These are phyloP conservation scores for Fallopia convolvulus DNA, from an alignment of 148 eudicot genomes.

Conservation along the genomic window DNA sequence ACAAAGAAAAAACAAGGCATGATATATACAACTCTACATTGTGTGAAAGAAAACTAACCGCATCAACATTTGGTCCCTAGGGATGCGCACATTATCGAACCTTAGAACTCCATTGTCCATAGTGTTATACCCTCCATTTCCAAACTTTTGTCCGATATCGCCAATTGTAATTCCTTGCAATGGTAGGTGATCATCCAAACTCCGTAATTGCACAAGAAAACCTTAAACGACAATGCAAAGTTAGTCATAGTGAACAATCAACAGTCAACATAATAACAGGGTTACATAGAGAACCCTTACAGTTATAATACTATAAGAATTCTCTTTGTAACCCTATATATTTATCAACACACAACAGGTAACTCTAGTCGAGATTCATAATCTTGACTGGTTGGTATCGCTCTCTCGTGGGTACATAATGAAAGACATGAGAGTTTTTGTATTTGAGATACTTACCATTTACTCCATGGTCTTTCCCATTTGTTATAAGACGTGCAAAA, in stretches of 20 bases:
- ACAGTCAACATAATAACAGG: no score
- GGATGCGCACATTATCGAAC: constrained; percentile 88
- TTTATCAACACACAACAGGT: no score
- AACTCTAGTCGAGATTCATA: no score
- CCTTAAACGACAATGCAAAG: constrained; percentile 26
- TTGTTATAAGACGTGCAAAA: constrained; percentile 72
- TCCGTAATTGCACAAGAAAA: constrained; percentile 82
- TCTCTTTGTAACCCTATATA: no score
- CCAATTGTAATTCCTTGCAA: constrained; percentile 85
- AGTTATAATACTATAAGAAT: no score
- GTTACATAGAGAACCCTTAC: no score
- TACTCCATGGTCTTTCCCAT: constrained; percentile 73
- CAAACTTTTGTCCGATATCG: constrained; percentile 96
- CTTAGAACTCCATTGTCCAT: constrained; percentile 93
- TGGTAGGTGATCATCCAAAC: constrained; percentile 89
- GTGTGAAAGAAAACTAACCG: constrained; percentile 29
- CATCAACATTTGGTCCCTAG: constrained; percentile 95
- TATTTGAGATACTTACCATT: constrained; percentile 43
- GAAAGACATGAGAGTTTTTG: no score
- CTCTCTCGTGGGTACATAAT: no score
- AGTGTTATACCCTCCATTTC: constrained; percentile 92
- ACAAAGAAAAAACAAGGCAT: neutral
- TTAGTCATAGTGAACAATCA: no score
- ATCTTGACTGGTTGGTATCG: no score
- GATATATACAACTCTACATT: no score